Evolutionary conservation across 2,329 filamentous ascomycete species (phyloP).

Genomic region (Clarireedia sp.): DNA sequence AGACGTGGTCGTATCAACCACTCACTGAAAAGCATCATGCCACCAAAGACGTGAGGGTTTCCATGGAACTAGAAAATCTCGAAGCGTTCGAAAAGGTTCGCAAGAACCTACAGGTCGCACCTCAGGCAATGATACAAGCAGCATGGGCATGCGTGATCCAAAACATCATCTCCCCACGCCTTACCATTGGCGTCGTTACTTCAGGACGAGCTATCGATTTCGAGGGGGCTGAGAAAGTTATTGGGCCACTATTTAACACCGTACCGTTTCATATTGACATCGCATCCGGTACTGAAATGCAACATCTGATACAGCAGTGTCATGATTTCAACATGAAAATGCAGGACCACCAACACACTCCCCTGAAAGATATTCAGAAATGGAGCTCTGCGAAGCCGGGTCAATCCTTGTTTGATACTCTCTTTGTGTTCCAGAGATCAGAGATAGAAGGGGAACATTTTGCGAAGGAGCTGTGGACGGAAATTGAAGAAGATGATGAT

Average conservation of each 20-base stretch:
- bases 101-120: conserved; percentile 58
- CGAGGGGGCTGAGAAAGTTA: conserved; percentile 53
- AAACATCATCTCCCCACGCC: conserved; percentile 36
- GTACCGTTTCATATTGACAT: conserved; percentile 58
- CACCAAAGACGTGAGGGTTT: conserved; percentile 18
- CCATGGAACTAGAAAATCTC: conserved; percentile 32
- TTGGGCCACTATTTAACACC: conserved; percentile 87
- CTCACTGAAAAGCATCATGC: conserved; percentile 8
- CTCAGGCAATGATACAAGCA: conserved; percentile 72
- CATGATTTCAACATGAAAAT: conserved; percentile 63
- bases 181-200: conserved; percentile 61
- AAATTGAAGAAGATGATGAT: conserved; percentile 41
- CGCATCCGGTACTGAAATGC: conserved; percentile 44
- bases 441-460: conserved; percentile 21
- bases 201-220: conserved; percentile 70
- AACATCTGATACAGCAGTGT: conserved; percentile 50
- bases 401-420: conserved; percentile 63
- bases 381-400: conserved; percentile 52
- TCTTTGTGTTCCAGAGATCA: conserved; percentile 73
- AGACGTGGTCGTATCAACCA: conserved; percentile 16
- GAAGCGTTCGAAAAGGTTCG: conserved; percentile 44
- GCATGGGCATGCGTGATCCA: conserved; percentile 61
- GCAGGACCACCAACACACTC: conserved; percentile 68
- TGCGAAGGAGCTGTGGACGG: conserved; percentile 44
- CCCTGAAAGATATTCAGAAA: conserved; percentile 72